A percentile compares a stretch with the other conserved stretches of the same genome.
Evolutionary conservation across 2,329 filamentous ascomycete species (phyloP).

Genomic region (Neofusicoccum laricinum): DNA sequence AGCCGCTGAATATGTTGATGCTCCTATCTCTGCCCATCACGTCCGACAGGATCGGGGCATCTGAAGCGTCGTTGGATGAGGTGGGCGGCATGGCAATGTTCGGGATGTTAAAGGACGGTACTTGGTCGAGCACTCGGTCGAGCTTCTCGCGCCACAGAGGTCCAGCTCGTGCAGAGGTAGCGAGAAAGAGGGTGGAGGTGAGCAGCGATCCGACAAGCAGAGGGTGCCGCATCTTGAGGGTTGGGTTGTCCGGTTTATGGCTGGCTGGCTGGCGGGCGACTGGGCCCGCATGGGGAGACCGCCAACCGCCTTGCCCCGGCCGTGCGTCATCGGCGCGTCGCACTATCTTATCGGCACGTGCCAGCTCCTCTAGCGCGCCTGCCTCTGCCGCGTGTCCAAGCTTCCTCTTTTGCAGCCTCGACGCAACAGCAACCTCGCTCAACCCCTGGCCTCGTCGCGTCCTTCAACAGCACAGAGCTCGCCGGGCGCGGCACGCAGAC

Average conservation of each 20-base stretch:
- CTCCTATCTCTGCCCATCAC: slow-evolving; percentile 74
- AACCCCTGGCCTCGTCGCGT: neutral
- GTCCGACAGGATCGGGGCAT: slow-evolving; percentile 66
- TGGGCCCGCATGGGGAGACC: neutral
- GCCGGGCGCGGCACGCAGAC: neutral
- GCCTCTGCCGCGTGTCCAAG: neutral
- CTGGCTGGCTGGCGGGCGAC: neutral
- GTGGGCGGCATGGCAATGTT: slow-evolving; percentile 27
- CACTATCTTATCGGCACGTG: slow-evolving; percentile 3
- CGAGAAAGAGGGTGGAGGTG: slow-evolving; percentile 19
- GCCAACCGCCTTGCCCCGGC: neutral
- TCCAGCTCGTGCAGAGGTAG: slow-evolving; percentile 30
- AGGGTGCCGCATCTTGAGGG: neutral
- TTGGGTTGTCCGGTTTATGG: neutral
- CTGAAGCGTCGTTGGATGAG: slow-evolving; percentile 19
- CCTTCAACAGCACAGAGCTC: neutral
- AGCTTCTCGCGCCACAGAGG: slow-evolving; percentile 27
- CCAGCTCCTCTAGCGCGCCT: neutral
- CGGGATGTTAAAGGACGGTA: slow-evolving; percentile 25
- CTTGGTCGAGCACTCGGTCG: slow-evolving; percentile 25
- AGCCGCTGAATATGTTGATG: slow-evolving; percentile 80
- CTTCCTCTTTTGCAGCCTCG: neutral
- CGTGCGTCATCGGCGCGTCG: slow-evolving; percentile 5
- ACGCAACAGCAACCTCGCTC: neutral
- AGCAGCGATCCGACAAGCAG: neutral